Conservation (phyloP, 768 basidiomycete species). For the Coprinopsis sp. region DNA sequence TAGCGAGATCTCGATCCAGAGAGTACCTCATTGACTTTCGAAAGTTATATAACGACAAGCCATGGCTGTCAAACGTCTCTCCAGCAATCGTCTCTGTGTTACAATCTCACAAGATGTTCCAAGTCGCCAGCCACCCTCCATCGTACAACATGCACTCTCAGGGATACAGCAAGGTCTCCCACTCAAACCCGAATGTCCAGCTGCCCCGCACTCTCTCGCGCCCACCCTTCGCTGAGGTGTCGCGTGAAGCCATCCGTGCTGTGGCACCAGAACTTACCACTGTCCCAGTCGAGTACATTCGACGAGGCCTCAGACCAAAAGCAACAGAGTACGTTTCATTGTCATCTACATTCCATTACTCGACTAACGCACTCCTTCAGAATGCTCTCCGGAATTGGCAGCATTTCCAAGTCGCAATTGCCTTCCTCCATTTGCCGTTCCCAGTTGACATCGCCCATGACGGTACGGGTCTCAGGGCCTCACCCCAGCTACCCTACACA, state of each 20-base stretch:
- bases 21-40: conserved; percentile 12
- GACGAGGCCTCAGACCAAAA: conserved; percentile 48
- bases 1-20: conserved; percentile 28
- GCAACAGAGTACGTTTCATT: conserved; percentile 36
- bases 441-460: conserved; percentile 57
- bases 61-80: background rate
- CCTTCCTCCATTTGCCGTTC: conserved; percentile 65
- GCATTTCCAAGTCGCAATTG: conserved; percentile 48
- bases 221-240: conserved; percentile 54
- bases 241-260: conserved; percentile 54
- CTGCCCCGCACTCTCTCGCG: conserved; percentile 69
- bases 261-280: conserved; percentile 62
- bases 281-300: conserved; percentile 67
- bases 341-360: conserved; percentile 11
- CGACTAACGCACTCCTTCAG: conserved; percentile 27
- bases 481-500: conserved; percentile 47
- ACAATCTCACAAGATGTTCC: conserved; percentile 34
- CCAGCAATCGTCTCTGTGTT: background rate
- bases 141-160: conserved; percentile 36
- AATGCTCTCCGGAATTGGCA: conserved; percentile 51
- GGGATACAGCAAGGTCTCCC: conserved; percentile 26
- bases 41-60: conserved; percentile 22
- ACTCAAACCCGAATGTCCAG: conserved; percentile 40
- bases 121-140: conserved; percentile 41
- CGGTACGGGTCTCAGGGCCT: conserved; percentile 34